Evolutionary conservation across 805 yeast genomes (phyloP).

Genomic region (Wickerhamiella occidentalis): DNA sequence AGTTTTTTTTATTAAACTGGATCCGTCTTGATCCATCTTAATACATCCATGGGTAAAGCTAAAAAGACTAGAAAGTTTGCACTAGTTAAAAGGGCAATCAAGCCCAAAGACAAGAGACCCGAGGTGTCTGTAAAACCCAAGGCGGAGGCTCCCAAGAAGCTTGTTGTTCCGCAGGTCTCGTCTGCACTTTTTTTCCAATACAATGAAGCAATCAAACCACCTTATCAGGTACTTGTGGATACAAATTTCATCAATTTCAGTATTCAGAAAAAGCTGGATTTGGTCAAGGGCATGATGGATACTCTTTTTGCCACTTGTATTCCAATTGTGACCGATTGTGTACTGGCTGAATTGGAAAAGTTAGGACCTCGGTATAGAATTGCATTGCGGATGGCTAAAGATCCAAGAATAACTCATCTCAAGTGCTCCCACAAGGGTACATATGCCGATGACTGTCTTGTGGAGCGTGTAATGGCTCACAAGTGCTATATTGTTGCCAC

Average conservation of each 20-base stretch:
- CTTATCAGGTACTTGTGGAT: slow-evolving; percentile 90
- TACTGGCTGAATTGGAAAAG: slow-evolving; percentile 94
- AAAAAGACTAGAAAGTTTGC: slow-evolving; percentile 95
- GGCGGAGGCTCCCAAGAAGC: slow-evolving; percentile 39
- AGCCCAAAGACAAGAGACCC: slow-evolving; percentile 56
- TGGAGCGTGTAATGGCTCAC: slow-evolving; percentile 85
- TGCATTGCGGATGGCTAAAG: slow-evolving; percentile 84
- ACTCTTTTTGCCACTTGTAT: slow-evolving; percentile 87
- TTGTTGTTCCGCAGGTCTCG: slow-evolving; percentile 85
- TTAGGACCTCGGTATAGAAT: slow-evolving; percentile 90
- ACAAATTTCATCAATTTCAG: slow-evolving; percentile 95
- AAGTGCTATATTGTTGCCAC: slow-evolving; percentile 96
- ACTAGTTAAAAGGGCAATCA: slow-evolving; percentile 71
- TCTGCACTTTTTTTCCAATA: slow-evolving; percentile 91
- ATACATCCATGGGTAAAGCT: slow-evolving; percentile 72
- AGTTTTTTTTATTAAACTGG: too few relatives aligned
- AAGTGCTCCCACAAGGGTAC: slow-evolving; percentile 91
- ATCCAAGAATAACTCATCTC: slow-evolving; percentile 77
- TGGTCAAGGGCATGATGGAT: slow-evolving; percentile 96
- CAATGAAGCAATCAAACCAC: slow-evolving; percentile 92
- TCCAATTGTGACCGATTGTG: slow-evolving; percentile 94
- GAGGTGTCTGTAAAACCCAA: slow-evolving; percentile 28
- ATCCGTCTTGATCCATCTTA: neutral
- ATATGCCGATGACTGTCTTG: slow-evolving; percentile 96
- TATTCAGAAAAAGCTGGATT: slow-evolving; percentile 87